Evolutionary conservation across 2,329 filamentous ascomycete species (phyloP).

Genomic region (Penicillium sp.): DNA sequence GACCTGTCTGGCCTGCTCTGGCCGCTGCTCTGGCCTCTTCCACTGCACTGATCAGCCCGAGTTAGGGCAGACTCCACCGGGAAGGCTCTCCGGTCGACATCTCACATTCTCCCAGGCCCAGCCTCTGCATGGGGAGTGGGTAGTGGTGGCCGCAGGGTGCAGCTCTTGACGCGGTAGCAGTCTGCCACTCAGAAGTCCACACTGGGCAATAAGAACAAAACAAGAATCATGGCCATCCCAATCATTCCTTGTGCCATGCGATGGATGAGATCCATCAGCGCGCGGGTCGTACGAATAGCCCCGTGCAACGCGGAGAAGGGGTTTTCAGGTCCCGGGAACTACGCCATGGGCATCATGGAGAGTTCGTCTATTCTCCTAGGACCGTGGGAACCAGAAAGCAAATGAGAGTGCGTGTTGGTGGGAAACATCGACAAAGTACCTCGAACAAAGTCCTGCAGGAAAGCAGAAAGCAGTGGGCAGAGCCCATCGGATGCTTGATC

Average conservation of each 20-base stretch:
- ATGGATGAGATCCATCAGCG: too few relatives aligned
- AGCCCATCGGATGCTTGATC: constrained; percentile 25
- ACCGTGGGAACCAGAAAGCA: background rate
- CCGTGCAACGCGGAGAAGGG: background rate
- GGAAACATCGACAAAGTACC: background rate
- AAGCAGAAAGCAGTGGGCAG: too few relatives aligned
- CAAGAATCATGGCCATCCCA: background rate
- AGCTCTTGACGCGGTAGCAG: background rate
- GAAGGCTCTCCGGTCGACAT: constrained; percentile 24
- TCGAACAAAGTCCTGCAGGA: background rate
- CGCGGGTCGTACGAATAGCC: constrained; percentile 1
- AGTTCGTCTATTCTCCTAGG: background rate
- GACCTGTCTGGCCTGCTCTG: background rate
- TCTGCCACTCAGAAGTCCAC: background rate
- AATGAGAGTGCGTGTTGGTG: background rate
- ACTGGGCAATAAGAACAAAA: background rate
- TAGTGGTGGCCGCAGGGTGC: constrained; percentile 10
- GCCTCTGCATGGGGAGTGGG: constrained; percentile 19
- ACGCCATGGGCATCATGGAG: background rate
- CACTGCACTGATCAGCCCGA: constrained; percentile 9
- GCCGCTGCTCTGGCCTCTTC: constrained; percentile 10
- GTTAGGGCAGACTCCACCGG: background rate
- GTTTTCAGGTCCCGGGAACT: constrained; percentile 1
- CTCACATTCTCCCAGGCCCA: constrained; percentile 31
- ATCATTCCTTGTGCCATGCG: constrained; percentile 1